Base-by-base conservation (phyloP, 177 flowering plant species). In the Vitis hybrid region DNA sequence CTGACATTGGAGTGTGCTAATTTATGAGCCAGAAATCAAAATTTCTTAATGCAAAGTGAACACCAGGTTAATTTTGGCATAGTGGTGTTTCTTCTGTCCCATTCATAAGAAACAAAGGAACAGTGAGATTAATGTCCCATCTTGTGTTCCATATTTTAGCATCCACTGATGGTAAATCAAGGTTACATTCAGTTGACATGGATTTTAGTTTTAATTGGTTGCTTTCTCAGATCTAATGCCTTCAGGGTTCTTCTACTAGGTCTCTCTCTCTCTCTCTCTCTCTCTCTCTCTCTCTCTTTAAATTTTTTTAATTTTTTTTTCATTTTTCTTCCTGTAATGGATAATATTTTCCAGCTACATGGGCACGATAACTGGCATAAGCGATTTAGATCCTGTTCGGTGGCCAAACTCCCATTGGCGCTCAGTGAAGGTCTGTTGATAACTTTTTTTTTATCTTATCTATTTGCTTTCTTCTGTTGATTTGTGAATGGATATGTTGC, bases 351-450 rank as follows among this genome's bases (percentile, higher is more conserved):
- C 29, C 81, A 93, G 97, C 65, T 92, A 93, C 78, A 92, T 93
- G 97, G 98, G 97, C 71, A 92, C 97, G 5, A 92, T 93, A 39
- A 92, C 94, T 55, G 98, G 96, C 73, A 87, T 93, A 51, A 81
- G 95, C 73, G 97, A 93, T 74, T 78, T 89, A 52, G 98, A 93
- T 81, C 83, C 90, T 77, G 84, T 69, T 70, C 86, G 89, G 60
- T 93, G 98, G 98, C 80, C 87, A 15, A 88, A 86, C 71, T 93
- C 98, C 39, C 92, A 93, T 68, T 93, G 98, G 98, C 94, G 94
- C 64, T 91, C 98, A 3, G 97, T 93, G 64, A 93, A 93, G 96
- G 98, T 93, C 48, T 60, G 77, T 69, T 59, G 20, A 60, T 5
- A 55, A 4, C 12, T 53, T 1, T 56, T 9, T 19, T 29, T 29